Evolutionary conservation across 2,329 filamentous ascomycete species (phyloP).

Genomic region (Talaromyces sp.): DNA sequence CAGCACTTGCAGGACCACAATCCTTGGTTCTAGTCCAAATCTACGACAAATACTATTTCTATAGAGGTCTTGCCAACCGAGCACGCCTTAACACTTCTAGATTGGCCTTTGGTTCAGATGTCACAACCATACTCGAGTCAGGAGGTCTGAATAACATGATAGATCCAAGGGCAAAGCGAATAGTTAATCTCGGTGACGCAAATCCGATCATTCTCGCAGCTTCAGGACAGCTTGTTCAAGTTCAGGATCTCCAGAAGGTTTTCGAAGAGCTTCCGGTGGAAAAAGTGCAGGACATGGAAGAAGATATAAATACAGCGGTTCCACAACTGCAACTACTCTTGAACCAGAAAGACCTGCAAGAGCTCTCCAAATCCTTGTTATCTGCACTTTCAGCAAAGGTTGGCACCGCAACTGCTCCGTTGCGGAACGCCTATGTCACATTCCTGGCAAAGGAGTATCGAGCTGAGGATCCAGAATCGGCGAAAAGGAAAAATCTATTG

Average conservation of each 20-base stretch:
- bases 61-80: slow-evolving; percentile 7
- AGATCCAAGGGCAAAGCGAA: background rate
- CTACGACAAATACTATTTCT: slow-evolving; percentile 8
- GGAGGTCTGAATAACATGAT: background rate
- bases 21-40: slow-evolving; percentile 5
- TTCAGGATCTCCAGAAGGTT: background rate
- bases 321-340: background rate
- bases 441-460: background rate
- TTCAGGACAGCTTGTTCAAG: background rate
- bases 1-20: slow-evolving; percentile 9
- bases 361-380: background rate
- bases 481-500: background rate
- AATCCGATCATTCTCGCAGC: background rate
- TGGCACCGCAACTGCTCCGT: background rate
- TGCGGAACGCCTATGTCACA: background rate
- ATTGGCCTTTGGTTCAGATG: slow-evolving; percentile 5
- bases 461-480: background rate
- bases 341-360: slow-evolving; percentile 4
- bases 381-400: slow-evolving; percentile 2
- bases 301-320: background rate
- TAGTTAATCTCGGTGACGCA: background rate
- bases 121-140: slow-evolving; percentile 2
- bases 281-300: background rate
- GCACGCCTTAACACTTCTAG: slow-evolving; percentile 3
- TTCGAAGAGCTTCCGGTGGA: slow-evolving; percentile 1